Conservation (phyloP, 352 stramenopile species). For the Phytophthora fragariae region DNA sequence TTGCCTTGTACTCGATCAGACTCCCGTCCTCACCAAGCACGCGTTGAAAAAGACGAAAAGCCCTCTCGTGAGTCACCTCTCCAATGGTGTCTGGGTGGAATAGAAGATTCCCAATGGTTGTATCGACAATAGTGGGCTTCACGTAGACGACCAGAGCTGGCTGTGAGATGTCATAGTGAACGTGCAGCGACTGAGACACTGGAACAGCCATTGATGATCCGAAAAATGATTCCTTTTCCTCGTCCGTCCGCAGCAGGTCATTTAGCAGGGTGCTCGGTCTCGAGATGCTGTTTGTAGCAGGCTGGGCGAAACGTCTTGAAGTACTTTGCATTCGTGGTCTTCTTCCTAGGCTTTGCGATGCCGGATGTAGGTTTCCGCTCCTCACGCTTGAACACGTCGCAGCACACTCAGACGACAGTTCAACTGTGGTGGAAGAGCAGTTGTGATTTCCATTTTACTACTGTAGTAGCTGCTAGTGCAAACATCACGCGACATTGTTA, state of each 20-base stretch:
- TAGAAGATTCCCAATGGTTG: slow-evolving; percentile 1
- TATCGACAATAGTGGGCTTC: not conserved
- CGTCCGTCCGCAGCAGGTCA: not conserved
- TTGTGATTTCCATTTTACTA: too few relatives aligned
- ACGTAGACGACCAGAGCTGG: not conserved
- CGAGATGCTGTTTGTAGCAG: slow-evolving; percentile 6
- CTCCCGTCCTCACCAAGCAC: not conserved
- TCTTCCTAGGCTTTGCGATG: too few relatives aligned
- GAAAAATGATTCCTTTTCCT: not conserved
- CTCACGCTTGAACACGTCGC: too few relatives aligned
- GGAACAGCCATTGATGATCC: not conserved
- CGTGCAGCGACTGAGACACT: not conserved
- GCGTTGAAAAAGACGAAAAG: not conserved
- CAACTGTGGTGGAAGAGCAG: too few relatives aligned
- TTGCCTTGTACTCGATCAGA: not conserved
- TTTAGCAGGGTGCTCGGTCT: not conserved
- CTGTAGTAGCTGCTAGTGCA: too few relatives aligned
- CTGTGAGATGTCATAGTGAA: not conserved
- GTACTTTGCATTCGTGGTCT: not conserved
- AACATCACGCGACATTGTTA: too few relatives aligned
- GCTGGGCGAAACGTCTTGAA: not conserved
- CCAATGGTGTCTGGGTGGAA: slow-evolving; percentile 4
- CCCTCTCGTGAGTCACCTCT: slow-evolving; percentile 2
- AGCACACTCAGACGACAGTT: too few relatives aligned
- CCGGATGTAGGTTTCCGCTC: too few relatives aligned